Conservation (phyloP, 2,329 filamentous ascomycete species). For the Alternaria viburni region DNA sequence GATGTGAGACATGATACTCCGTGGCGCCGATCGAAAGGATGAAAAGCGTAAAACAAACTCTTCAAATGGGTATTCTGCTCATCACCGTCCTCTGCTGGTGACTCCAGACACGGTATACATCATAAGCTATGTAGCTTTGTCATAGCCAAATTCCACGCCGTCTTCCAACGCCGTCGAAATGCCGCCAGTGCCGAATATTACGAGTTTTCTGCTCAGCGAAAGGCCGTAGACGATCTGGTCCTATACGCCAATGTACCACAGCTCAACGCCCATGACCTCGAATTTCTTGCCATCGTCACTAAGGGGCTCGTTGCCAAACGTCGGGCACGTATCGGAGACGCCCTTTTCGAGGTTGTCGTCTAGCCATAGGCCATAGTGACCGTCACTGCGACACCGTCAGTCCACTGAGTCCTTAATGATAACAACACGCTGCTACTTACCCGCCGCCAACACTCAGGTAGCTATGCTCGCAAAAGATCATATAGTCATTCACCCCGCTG, state of each 20-base stretch:
- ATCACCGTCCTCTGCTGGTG: neutral
- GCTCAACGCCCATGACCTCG: slow-evolving; percentile 84
- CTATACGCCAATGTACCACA: slow-evolving; percentile 81
- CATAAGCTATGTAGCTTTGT: neutral
- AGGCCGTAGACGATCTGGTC: neutral
- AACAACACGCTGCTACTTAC: slow-evolving; percentile 44
- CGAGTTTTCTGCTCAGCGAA: neutral
- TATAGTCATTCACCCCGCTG: slow-evolving; percentile 94
- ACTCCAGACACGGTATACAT: neutral
- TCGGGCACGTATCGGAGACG: slow-evolving; percentile 82
- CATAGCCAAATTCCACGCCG: neutral
- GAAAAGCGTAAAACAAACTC: neutral
- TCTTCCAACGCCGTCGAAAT: neutral
- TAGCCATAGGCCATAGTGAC: slow-evolving; percentile 92
- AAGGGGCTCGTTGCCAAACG: slow-evolving; percentile 92
- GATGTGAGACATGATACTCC: neutral
- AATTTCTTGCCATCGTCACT: slow-evolving; percentile 95
- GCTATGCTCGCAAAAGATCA: slow-evolving; percentile 86
- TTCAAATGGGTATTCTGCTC: neutral
- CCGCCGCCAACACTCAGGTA: slow-evolving; percentile 87
- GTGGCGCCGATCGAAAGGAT: neutral
- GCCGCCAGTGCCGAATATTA: neutral
- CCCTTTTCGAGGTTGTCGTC: slow-evolving; percentile 85
- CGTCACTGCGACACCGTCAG: slow-evolving; percentile 60
- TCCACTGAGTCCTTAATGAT: neutral